Base-by-base conservation (phyloP, 2,329 filamentous ascomycete species). In the Apiospora rasikravindrae region DNA sequence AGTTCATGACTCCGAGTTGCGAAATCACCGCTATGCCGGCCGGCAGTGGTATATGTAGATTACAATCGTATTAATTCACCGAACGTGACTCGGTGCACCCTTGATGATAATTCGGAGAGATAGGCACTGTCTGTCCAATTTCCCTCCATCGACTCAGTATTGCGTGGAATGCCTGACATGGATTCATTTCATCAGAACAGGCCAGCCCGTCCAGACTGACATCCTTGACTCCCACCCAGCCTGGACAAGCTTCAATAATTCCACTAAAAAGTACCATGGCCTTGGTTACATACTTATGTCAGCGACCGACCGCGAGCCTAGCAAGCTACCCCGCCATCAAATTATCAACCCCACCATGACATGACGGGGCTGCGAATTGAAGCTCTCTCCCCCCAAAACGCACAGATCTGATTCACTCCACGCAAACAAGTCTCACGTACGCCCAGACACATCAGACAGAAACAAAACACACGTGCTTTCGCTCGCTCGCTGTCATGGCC, bases 401-500 rank as follows among this genome's bases (percentile, higher is more conserved):
- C 57, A 64, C 10, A 40, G 57, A 13, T 64, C 57, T 64, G 57
- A 64, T 64, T 40, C 57, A 64, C 57, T 64, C 29, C 33, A 61
- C 53, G 29, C 53, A 33, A 11, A 16, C 29, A 37, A 14, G 57
- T 64, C 19, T 64, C 57, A 37, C 29, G 19, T 61, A 7, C 29
- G 29, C 53, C 53, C 29, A 29, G 53, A n/a, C 57, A 6, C 19
- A 14, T 1, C 33, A 4, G 49, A 29, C 49, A 26, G n/a, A 22
- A 19, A n/a, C 57, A 37, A 37, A 3, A 3, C 33, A 37, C 33
- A 37, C 57, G 53, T 37, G 49, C 47, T 49, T 22, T 4, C n/a
- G 2, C n/a, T 10, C 19, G 7, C 53, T 61, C 7, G 19, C 29
- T 8, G 33, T 4, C 86, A 80, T 84, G 67, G 81, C 81, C 13